A percentile compares a stretch with the other conserved stretches of the same genome.
Conservation (phyloP, 208 protist genomes). For the Entamoeba invadens region DNA sequence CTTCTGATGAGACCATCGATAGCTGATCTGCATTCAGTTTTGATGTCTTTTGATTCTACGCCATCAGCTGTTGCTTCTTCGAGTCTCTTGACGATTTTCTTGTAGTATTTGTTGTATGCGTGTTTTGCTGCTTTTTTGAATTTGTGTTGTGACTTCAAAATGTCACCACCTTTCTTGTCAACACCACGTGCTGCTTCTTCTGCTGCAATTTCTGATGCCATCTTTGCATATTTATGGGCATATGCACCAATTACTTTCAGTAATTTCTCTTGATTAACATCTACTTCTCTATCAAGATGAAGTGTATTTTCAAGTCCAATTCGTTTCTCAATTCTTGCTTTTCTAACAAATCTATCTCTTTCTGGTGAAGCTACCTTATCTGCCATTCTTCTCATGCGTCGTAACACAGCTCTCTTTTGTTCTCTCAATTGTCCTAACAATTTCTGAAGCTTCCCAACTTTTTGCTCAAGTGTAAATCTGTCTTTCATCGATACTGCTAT, state of each 20-base stretch:
- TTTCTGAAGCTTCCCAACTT: not conserved
- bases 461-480: not conserved
- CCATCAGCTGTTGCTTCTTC: not conserved
- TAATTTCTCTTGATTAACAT: not conserved
- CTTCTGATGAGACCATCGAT: not conserved
- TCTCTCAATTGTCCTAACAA: not conserved
- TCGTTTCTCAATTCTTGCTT: not conserved
- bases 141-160: not conserved
- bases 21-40: not conserved
- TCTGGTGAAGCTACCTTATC: not conserved
- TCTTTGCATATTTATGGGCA: not conserved
- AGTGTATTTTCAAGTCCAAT: not conserved
- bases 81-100: not conserved
- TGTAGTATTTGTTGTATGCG: not conserved
- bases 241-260: not conserved
- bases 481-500: not conserved
- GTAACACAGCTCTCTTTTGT: not conserved
- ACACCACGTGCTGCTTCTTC: not conserved
- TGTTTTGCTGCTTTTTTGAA: not conserved
- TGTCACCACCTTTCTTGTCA: not conserved
- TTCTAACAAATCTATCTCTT: slow-evolving; percentile 1
- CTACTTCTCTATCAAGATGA: not conserved
- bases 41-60: not conserved
- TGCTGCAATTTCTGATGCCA: not conserved
- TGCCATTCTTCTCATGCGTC: not conserved